Conservation (phyloP, 345 rosid species). For the Eucalyptus guilfoylei region DNA sequence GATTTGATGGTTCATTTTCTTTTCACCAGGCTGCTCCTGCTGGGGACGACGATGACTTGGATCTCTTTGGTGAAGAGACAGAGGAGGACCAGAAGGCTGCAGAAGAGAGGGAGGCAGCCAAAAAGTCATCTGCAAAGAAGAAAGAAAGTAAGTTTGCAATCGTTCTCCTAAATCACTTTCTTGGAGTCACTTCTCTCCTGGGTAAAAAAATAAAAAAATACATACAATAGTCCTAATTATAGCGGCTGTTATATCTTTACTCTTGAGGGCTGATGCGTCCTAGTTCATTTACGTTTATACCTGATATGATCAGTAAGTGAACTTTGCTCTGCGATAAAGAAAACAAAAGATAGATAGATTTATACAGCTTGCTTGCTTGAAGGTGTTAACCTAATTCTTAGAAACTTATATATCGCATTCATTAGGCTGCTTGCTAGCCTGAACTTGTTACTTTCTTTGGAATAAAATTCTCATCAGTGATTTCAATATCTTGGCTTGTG, state of each 20-base stretch:
- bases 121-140: conserved; percentile 26
- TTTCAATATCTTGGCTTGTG: not conserved
- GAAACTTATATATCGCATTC: not conserved
- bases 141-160: not conserved
- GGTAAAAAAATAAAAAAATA: not conserved
- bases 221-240: not conserved
- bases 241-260: not conserved
- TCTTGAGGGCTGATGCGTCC: not conserved
- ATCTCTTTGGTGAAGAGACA: conserved; percentile 93
- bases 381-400: not conserved
- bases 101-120: conserved; percentile 79
- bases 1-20: not conserved
- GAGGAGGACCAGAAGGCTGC: conserved; percentile 95
- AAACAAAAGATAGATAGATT: not conserved
- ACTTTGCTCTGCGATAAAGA: not conserved
- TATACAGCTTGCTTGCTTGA: not conserved
- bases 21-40: conserved; percentile 29
- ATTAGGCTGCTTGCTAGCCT: not conserved
- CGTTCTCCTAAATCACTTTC: not conserved
- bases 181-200: not conserved
- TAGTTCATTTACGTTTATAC: not conserved
- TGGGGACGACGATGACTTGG: conserved; percentile 72
- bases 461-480: not conserved
- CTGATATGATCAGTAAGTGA: not conserved
- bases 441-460: not conserved